Base-by-base conservation (phyloP, 768 basidiomycete species). In the Saitozyma sp. region DNA sequence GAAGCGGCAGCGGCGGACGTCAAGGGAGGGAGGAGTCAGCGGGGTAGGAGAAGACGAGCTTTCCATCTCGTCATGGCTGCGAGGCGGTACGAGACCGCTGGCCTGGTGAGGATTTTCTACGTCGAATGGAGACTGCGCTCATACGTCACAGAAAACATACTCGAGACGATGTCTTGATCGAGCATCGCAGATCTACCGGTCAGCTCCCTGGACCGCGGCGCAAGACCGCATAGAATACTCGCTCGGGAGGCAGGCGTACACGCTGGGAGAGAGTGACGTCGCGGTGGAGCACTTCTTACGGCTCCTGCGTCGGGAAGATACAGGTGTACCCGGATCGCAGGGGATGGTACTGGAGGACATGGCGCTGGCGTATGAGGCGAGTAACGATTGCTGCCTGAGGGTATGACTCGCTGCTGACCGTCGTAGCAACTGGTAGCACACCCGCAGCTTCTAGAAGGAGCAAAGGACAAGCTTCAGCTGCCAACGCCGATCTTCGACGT, bases 261-360 rank as follows among this genome's bases (percentile, higher is more conserved):
- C 91, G 0, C 88, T 89, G n/a, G 93, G 94, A 10, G 87, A 94
- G 71, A 84, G 89, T 37, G 83, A 83, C 51, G 85, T 84, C 8
- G 92, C 95, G 8, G 87, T 94, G 37, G 81, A 83, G 49, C 84
- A 89, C 61, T 97, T 97, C 76, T 76, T 95, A 17, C 83, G 85
- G 0, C 81, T 95, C 14, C 82, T 98, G 19, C 83, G 83, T 4
- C 67, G 62, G 40, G 78, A 82, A 54, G 70, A 79, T 50, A 70
- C 62, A 3, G 68, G 68, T 43, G 64, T 66, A 9, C 59, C 66
- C 6, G 75, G 75, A 16, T 70, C 71, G 40, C 83, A 85, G 51
- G 89, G 88, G 60, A 88, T 87, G 62, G 82, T 91, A 7, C 75
- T 97, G 42, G 91, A 95, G 61, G 95, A 99, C 80, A 91, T 98